Percentiles rank a stretch among this genome's conserved stretches.
phyloP scores from a whole-genome alignment of 805 yeast genomes.

The Saccharomyces eubayanus region DNA sequence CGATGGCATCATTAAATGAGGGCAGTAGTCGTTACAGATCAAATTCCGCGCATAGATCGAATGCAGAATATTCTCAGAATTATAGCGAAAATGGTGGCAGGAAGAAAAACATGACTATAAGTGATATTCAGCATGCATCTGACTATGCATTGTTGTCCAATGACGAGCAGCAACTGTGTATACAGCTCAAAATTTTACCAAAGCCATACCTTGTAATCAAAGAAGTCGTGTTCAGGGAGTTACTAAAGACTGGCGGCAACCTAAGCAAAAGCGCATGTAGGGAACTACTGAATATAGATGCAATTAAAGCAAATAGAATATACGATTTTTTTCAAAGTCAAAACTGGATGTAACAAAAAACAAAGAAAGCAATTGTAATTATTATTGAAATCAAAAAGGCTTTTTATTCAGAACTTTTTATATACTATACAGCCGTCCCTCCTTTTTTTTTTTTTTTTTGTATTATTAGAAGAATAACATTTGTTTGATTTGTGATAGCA shows the following conservation, averaged over 20 bases:
- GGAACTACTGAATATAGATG: conserved; percentile 76
- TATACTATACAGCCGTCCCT: background rate
- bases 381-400: background rate
- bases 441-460: background rate
- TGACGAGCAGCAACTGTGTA: conserved; percentile 84
- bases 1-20: conserved; percentile 17
- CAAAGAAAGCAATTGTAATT: background rate
- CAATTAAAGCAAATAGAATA: conserved; percentile 74
- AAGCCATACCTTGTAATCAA: conserved; percentile 92
- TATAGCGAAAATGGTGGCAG: conserved; percentile 25
- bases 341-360: conserved; percentile 57
- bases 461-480: background rate
- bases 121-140: conserved; percentile 67
- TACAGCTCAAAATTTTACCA: conserved; percentile 76
- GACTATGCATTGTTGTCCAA: conserved; percentile 75
- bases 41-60: conserved; percentile 23
- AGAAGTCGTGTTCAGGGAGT: conserved; percentile 79
- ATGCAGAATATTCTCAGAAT: conserved; percentile 21
- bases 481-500: background rate
- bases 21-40: conserved; percentile 22
- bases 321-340: conserved; percentile 90
- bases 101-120: conserved; percentile 41
- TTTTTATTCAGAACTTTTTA: background rate
- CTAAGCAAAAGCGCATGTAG: conserved; percentile 80
- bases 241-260: conserved; percentile 75